Base-by-base conservation (phyloP, 805 yeast genomes). In the Barnettozyma sucrosica region DNA sequence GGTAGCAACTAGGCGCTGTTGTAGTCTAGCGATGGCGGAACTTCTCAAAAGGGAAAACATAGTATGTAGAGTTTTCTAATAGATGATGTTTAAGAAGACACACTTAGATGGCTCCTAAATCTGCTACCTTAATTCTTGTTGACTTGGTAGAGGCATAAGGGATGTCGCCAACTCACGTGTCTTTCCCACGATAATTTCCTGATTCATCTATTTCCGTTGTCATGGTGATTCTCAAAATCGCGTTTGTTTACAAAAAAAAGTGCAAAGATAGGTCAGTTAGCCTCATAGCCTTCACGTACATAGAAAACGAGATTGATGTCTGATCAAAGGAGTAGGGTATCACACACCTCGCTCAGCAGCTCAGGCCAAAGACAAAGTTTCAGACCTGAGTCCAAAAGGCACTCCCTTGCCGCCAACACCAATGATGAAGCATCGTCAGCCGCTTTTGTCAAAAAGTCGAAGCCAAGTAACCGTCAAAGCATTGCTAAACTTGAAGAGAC, bases 41-140 rank as follows among this genome's bases (percentile, higher is more conserved):
- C 61, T 50, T 59, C 60, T 62, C 30, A 61, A 45, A 34, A 58
- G 46, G 13, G 62, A 51, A 53, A 66, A 37, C 62, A 41, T 48
- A 64, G 16, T 28, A 28, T 28, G 16, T 9, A 13, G 16, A 28
- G 16, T 14, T 11, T 7, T 28, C 32, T 14, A 4, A 7, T 28
- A 8, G n/a, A 25, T 9, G 28, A 25, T 7, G 28, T 25, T 25
- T 7, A 25, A 25, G 28, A 25, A 23, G 25, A 23, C 25, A 23
- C n/a, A n/a, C n/a, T n/a, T n/a, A n/a, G n/a, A n/a, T n/a, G n/a
- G n/a, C n/a, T n/a, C n/a, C n/a, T n/a, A n/a, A n/a, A n/a, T n/a
- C n/a, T n/a, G n/a, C n/a, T n/a, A n/a, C n/a, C n/a, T n/a, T n/a
- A n/a, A n/a, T n/a, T n/a, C n/a, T n/a, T n/a, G n/a, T n/a, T n/a